A percentile compares a stretch with the other conserved stretches of the same genome.
These are phyloP conservation scores for Zasmidium cellare DNA, from an alignment of 2,329 filamentous ascomycete species.

Conservation along the genomic window DNA sequence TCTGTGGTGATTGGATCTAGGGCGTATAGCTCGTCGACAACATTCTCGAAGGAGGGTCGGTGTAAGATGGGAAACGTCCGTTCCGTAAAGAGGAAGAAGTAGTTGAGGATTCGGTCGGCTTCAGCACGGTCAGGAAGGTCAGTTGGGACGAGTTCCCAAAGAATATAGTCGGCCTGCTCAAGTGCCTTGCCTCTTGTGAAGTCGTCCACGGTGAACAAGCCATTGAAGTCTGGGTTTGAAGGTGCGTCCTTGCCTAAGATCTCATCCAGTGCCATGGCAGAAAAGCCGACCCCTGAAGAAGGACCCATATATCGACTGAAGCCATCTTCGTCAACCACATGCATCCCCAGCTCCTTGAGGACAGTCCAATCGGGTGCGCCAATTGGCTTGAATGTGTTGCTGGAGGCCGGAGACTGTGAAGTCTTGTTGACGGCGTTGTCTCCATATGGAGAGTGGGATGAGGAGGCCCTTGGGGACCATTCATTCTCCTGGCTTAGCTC, in stretches of 20 bases:
- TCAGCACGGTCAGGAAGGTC: conserved; percentile 3
- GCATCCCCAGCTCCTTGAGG: conserved; percentile 11
- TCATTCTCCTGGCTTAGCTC: background rate
- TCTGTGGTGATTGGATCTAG: background rate
- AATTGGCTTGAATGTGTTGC: background rate
- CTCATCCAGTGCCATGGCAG: conserved; percentile 11
- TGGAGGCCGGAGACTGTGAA: background rate
- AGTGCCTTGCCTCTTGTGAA: conserved; percentile 1
- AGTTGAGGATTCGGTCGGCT: conserved; percentile 3
- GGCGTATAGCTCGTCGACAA: background rate
- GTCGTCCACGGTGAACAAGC: conserved; percentile 12
- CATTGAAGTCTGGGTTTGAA: conserved; percentile 9
- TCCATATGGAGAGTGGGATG: background rate
- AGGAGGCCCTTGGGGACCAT: background rate
- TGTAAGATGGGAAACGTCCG: conserved; percentile 15
- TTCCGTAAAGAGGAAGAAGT: conserved; percentile 17
- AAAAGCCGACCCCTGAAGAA: conserved; percentile 14
- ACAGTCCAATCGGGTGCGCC: conserved; percentile 11
- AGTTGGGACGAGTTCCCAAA: conserved; percentile 5
- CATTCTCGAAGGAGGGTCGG: conserved; percentile 5
- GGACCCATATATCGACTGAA: conserved; percentile 17
- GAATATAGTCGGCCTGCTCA: conserved; percentile 2
- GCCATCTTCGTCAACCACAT: conserved; percentile 17
- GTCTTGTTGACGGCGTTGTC: background rate
- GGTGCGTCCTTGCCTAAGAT: conserved; percentile 9